phyloP scores from a whole-genome alignment of 163 green algal genomes.

The Scenedesmus sp. region DNA sequence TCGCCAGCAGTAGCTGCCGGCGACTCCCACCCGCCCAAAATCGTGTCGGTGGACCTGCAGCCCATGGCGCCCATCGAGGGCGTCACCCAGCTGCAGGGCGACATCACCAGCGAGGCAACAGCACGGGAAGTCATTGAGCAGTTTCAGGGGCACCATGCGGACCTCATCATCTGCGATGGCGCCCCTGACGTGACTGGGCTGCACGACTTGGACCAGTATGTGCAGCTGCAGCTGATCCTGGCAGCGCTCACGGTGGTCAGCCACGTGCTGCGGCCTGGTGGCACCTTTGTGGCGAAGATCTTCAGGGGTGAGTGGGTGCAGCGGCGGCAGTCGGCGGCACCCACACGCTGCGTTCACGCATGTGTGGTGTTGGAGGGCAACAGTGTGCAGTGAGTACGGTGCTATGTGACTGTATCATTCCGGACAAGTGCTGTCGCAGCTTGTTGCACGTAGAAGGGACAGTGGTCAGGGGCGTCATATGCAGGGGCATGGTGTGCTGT shows the following conservation, averaged over 20 bases:
- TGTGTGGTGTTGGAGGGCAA: too few species aligned
- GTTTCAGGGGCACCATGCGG: slow-evolving; percentile 91
- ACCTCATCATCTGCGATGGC: slow-evolving; percentile 96
- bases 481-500: too few species aligned
- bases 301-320: slow-evolving; percentile 75
- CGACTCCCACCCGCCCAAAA: slow-evolving; percentile 76
- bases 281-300: slow-evolving; percentile 97
- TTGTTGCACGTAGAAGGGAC: too few species aligned
- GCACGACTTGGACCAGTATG: slow-evolving; percentile 99
- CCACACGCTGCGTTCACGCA: background rate
- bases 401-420: too few species aligned
- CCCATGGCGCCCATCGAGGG: slow-evolving; percentile 99
- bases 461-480: too few species aligned
- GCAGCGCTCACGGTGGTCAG: slow-evolving; percentile 92
- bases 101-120: slow-evolving; percentile 70
- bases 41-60: slow-evolving; percentile 98
- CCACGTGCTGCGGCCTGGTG: slow-evolving; percentile 87
- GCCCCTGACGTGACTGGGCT: slow-evolving; percentile 98
- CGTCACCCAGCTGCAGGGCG: slow-evolving; percentile 93
- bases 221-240: slow-evolving; percentile 97
- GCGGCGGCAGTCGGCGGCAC: background rate
- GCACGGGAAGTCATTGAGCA: slow-evolving; percentile 79
- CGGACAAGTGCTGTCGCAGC: too few species aligned
- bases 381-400: too few species aligned
- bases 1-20: slow-evolving; percentile 78